Evolutionary conservation across 352 stramenopile genomes (phyloP).

Genomic region (Globisporangium ultimum): DNA sequence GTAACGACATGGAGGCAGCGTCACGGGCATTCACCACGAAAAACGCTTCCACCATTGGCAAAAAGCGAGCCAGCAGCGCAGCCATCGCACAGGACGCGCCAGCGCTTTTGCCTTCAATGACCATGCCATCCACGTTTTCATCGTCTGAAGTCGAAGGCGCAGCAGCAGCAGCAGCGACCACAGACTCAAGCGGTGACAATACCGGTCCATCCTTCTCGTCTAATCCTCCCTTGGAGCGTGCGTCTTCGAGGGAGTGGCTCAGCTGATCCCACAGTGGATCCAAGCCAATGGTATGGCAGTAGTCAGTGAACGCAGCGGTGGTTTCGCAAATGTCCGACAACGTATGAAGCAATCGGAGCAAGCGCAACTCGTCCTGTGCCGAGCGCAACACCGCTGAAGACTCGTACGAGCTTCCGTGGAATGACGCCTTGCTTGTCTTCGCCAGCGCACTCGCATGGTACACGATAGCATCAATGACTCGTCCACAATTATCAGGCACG

Average conservation of each 20-base stretch:
- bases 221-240: conserved; percentile 58
- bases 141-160: conserved; percentile 24
- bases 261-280: conserved; percentile 77
- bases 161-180: conserved; percentile 41
- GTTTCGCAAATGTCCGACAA: conserved; percentile 84
- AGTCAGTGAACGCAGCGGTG: conserved; percentile 68
- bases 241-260: conserved; percentile 71
- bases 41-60: conserved; percentile 98
- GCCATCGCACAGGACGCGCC: conserved; percentile 89
- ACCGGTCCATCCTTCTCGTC: conserved; percentile 49
- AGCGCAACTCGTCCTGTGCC: conserved; percentile 90
- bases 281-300: conserved; percentile 61
- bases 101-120: conserved; percentile 87
- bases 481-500: conserved; percentile 52
- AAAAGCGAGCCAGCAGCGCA: conserved; percentile 94
- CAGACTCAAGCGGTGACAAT: conserved; percentile 1
- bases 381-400: conserved; percentile 75
- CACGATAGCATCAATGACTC: conserved; percentile 70
- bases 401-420: conserved; percentile 34
- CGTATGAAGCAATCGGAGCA: conserved; percentile 95
- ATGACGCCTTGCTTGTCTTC: conserved; percentile 16
- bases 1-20: conserved; percentile 68
- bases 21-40: conserved; percentile 97
- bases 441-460: conserved; percentile 50
- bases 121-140: conserved; percentile 64